Evolutionary conservation across 495 filamentous ascomycete genomes (phyloP), one percentile per base, ranked within the genome.

Genomic region (Penicillium subrubescens): DNA sequence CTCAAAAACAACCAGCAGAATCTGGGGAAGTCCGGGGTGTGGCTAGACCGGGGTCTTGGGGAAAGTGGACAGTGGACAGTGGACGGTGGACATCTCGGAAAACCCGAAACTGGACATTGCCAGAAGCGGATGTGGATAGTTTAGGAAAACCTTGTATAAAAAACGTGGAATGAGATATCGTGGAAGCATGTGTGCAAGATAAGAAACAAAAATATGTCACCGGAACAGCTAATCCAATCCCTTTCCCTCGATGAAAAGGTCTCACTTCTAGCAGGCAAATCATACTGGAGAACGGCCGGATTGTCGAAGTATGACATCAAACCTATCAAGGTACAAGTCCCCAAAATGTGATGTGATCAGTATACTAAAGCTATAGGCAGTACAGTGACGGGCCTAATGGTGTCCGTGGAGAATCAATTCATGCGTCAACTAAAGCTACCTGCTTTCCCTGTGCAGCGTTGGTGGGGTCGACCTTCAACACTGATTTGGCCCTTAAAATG

Each of bases 11-110:
- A 27, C 12, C 15, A 41, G 37, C 23, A 31, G 33, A 63, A 63
- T 53, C 61, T 52, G 61, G 61, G 61, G 61, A 63, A 63, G 14
- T 52, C 61, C 23, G 43, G 61, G 54, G 61, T 52, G 12, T 52
- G 31, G 21, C 41, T 53, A 41, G 41, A 58, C 54, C 37, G 17
- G 44, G 34, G n/a, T 8, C 43, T 19, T 48, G 43, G 43, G 61
- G 15, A 31, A 55, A 55, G 59, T 61, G 59, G 59, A 61, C 61
- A 59, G 46, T 63, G 61, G 55, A 52, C 54, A 41, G 37, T 41
- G 37, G 37, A 41, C 12, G 44, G 55, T 63, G 61, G 55, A 52
- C 54, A 59, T 21, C 39, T 63, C 61, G 61, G 61, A 63, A 58
- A 46, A 43, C 14, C 55, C 61, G 46, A 52, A 29, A 23, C 15